phyloP scores from a whole-genome alignment of 345 rosid species.

The rapeseed (Brassica napus) region DNA sequence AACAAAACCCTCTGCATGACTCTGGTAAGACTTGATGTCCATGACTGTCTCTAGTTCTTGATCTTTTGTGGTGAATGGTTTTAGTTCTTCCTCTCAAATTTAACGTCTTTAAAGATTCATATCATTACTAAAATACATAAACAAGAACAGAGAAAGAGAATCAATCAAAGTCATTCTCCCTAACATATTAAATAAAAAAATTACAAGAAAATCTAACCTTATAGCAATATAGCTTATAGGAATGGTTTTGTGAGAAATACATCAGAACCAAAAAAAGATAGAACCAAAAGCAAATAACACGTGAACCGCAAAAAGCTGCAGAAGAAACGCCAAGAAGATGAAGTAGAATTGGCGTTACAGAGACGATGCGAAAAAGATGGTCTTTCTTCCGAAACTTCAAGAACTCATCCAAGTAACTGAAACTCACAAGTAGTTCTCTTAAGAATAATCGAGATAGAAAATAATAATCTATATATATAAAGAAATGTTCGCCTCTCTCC shows the following conservation, averaged over 20 bases:
- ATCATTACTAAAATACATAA: neutral
- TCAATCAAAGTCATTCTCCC: neutral
- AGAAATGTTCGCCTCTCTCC: too few species aligned
- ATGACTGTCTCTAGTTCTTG: slow-evolving; percentile 38
- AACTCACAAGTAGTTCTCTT: neutral
- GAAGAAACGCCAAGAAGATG: slow-evolving; percentile 35
- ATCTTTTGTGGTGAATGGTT: neutral
- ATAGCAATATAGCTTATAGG: neutral
- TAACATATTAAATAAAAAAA: neutral
- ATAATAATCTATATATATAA: too few species aligned
- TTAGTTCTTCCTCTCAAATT: slow-evolving; percentile 3
- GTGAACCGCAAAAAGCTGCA: slow-evolving; percentile 37
- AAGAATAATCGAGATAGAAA: slow-evolving; percentile 21
- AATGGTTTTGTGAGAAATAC: neutral
- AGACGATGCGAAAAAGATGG: neutral
- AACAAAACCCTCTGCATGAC: slow-evolving; percentile 63
- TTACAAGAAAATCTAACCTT: neutral
- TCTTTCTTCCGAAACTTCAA: slow-evolving; percentile 25
- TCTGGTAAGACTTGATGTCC: slow-evolving; percentile 65
- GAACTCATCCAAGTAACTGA: slow-evolving; percentile 21
- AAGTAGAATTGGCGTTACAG: slow-evolving; percentile 23
- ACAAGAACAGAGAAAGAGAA: neutral
- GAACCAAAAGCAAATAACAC: slow-evolving; percentile 31
- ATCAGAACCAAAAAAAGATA: neutral
- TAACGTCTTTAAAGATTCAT: slow-evolving; percentile 19